Percentiles rank a stretch among this genome's conserved stretches.
These are phyloP conservation scores for Saccharum officinarum DNA, from an alignment of 176 grass and related monocot genomes.

Conservation along the genomic window DNA sequence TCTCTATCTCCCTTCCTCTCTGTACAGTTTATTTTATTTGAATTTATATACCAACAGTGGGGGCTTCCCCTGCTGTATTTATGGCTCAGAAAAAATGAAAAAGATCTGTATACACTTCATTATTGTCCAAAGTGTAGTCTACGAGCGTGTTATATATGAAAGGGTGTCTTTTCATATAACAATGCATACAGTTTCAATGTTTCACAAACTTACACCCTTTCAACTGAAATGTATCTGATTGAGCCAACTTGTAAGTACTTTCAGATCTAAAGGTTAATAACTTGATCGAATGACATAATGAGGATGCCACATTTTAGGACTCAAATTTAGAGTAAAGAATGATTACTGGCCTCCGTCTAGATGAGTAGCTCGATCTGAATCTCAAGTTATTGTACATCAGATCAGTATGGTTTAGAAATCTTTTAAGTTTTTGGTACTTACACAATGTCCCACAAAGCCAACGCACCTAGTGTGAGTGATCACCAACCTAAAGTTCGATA, in stretches of 20 bases:
- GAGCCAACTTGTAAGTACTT: neutral
- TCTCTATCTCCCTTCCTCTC: too few species aligned
- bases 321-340: neutral
- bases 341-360: neutral
- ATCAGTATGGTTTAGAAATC: neutral
- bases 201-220: neutral
- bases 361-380: neutral
- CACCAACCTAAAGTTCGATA: conserved; percentile 12
- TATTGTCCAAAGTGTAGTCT: neutral
- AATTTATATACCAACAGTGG: too few species aligned
- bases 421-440: conserved; percentile 7
- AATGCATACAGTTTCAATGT: neutral
- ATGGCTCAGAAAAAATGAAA: too few species aligned
- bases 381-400: neutral
- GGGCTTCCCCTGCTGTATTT: too few species aligned
- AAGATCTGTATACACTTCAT: neutral
- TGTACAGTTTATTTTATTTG: too few species aligned
- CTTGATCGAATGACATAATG: neutral
- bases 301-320: neutral
- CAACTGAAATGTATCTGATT: neutral
- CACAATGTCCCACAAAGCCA: neutral
- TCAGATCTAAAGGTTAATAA: neutral
- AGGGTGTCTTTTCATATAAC: neutral
- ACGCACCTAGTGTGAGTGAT: conserved; percentile 1
- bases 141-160: neutral